Conservation (phyloP, 352 stramenopile genomes). For the Globisporangium okanoganense region DNA sequence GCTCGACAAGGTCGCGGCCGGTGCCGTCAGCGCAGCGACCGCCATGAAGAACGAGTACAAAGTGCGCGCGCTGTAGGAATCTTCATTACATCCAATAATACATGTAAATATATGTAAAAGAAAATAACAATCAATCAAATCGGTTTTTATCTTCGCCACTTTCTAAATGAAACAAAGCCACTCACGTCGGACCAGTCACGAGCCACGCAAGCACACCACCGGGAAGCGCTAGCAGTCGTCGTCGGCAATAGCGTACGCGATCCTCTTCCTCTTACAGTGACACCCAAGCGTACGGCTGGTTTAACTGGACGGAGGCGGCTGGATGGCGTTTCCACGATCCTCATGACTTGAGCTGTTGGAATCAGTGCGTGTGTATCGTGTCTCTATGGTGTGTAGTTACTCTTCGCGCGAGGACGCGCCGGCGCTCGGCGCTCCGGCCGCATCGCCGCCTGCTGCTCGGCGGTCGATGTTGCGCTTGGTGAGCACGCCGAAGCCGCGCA, state of each 20-base stretch:
- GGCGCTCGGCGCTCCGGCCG: neutral
- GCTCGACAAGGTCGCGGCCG: slow-evolving; percentile 33
- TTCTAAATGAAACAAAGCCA: slow-evolving; percentile 19
- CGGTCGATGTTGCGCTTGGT: slow-evolving; percentile 80
- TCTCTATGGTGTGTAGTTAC: slow-evolving; percentile 13
- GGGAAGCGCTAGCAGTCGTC: neutral
- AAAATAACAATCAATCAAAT: neutral
- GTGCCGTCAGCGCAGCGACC: slow-evolving; percentile 25
- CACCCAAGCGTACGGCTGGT: neutral
- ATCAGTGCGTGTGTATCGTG: neutral
- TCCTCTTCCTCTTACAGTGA: neutral
- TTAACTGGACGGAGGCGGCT: neutral
- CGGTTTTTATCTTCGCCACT: neutral
- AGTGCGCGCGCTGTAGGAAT: slow-evolving; percentile 52
- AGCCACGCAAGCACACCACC: neutral
- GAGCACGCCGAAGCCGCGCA: slow-evolving; percentile 71
- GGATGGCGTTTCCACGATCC: neutral
- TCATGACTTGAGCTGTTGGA: neutral
- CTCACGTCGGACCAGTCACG: neutral
- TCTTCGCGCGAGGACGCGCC: slow-evolving; percentile 21
- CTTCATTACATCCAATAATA: slow-evolving; percentile 1
- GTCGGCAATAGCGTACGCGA: neutral
- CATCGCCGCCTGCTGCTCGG: slow-evolving; percentile 22
- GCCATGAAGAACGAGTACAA: slow-evolving; percentile 68
- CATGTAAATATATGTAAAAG: slow-evolving; percentile 1